Evolutionary conservation across 116 monocot genomes (phyloP).

Genomic region (Dioscorea cayenensis): DNA sequence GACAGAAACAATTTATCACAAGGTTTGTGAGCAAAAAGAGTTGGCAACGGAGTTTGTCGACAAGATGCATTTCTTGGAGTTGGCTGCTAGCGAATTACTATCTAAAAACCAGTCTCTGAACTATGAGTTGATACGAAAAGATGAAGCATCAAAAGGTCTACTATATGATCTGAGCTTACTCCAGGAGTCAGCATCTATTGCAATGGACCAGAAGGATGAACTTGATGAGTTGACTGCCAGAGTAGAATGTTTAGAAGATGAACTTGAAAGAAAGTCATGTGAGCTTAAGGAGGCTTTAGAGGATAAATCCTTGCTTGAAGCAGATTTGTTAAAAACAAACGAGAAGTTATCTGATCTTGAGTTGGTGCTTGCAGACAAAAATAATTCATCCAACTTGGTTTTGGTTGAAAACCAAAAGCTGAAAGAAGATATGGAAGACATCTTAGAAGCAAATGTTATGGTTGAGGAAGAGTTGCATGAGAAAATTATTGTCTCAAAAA

Average conservation of each 20-base stretch:
- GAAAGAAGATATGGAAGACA: slow-evolving; percentile 30
- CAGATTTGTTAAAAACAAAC: slow-evolving; percentile 36
- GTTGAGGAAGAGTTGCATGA: slow-evolving; percentile 37
- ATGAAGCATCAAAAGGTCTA: slow-evolving; percentile 44
- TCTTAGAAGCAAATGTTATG: slow-evolving; percentile 16
- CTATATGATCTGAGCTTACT: slow-evolving; percentile 49
- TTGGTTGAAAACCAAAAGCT: slow-evolving; percentile 40
- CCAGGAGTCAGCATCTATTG: slow-evolving; percentile 52
- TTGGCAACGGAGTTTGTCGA: slow-evolving; percentile 24
- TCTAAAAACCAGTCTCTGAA: slow-evolving; percentile 36
- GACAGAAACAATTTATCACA: slow-evolving; percentile 23
- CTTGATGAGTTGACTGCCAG: slow-evolving; percentile 20
- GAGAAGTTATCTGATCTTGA: slow-evolving; percentile 28
- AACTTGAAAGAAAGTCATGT: slow-evolving; percentile 24
- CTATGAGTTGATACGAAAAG: slow-evolving; percentile 41
- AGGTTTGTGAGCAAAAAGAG: slow-evolving; percentile 25
- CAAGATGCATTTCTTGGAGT: slow-evolving; percentile 38
- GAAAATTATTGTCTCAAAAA: slow-evolving; percentile 28
- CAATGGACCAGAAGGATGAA: slow-evolving; percentile 40
- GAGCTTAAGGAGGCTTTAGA: slow-evolving; percentile 29
- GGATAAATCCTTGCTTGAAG: slow-evolving; percentile 20
- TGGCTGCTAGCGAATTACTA: slow-evolving; percentile 18
- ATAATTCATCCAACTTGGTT: slow-evolving; percentile 15
- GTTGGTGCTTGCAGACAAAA: slow-evolving; percentile 25
- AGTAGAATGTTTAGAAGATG: slow-evolving; percentile 33